These are phyloP conservation scores for Rhodotorula sp. DNA, from an alignment of 1,284 basidiomycete genomes.

Conservation along the genomic window DNA sequence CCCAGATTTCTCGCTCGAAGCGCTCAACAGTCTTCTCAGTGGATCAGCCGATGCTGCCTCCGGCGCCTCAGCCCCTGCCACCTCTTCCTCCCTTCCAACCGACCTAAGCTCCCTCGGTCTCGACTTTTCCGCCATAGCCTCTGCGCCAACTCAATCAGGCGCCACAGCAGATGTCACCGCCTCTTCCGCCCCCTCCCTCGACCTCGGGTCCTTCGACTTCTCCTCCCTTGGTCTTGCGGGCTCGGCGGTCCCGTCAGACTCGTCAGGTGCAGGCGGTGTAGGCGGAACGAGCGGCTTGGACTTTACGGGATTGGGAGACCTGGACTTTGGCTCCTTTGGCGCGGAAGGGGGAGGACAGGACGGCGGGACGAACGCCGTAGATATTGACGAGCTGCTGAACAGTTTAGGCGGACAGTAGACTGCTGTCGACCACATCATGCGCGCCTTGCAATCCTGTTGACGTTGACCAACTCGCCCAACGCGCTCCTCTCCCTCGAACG, in stretches of 20 bases:
- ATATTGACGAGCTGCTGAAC: slow-evolving; percentile 18
- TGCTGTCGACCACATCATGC: too few species aligned
- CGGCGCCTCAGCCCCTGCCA: not conserved
- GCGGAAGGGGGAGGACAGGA: not conserved
- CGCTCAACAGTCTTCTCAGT: not conserved
- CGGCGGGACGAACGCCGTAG: not conserved
- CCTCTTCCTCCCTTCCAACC: too few species aligned
- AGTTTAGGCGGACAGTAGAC: slow-evolving; percentile 1
- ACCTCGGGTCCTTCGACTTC: not conserved
- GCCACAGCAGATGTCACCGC: not conserved
- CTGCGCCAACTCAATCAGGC: not conserved
- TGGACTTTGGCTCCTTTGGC: not conserved
- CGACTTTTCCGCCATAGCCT: not conserved
- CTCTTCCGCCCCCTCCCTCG: not conserved
- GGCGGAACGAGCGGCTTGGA: not conserved
- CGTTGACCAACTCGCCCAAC: too few species aligned
- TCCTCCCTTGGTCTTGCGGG: not conserved
- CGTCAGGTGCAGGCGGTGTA: not conserved
- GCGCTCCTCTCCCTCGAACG: too few species aligned
- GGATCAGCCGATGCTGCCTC: not conserved
- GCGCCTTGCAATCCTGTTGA: too few species aligned
- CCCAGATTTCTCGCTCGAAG: not conserved
- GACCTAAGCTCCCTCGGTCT: not conserved
- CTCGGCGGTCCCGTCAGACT: not conserved
- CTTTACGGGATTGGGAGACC: too few species aligned